Base-by-base conservation (phyloP, 352 stramenopile species). In the Aphanomyces invadans region DNA sequence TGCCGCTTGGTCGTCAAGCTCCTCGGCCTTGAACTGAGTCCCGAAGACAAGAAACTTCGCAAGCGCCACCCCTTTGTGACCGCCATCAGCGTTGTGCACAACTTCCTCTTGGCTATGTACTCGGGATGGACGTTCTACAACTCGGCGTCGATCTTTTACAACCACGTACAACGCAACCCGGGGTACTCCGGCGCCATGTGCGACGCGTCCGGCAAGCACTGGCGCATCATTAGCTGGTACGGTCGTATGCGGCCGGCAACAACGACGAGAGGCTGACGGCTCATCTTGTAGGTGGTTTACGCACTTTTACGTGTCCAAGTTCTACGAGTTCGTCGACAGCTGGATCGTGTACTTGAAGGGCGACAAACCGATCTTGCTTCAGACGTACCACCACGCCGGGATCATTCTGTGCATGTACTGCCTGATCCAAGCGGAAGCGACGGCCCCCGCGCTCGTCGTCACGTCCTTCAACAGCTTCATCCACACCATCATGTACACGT, bases 301-400 rank as follows among this genome's bases (percentile, higher is more conserved):
- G 5, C 59, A 65, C 42, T 65, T 65, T 65, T 65, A 65, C 59
- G 39, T 65, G 11, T 65, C 59, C 46, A 65, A 65, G 46, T 65
- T 52, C 42, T 65, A 65, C 28, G 59, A 65, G 32, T 65, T 65
- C 21, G 38, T 65, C 59, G 59, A 65, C 32, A 38, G 19, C 11
- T 65, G 59, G 59, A 65, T 65, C 46, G 59, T 65, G 33, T 65
- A 65, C 46, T 29, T 65, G 19, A 65, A 65, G 46, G 59, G 59
- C 42, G 59, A 65, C 10, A 65, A 65, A 23, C 59, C 59, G 4
- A 65, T 65, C 46, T 33, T 65, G 25, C 46, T 65, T 12, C 59
- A 65, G 46, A 65, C 59, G 36, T 65, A 52, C 42, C 59, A 65
- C 3, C 59, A 65, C 32, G 39, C 59, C 32, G 59, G 59, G 3